phyloP scores from a whole-genome alignment of 352 stramenopile genomes.

The Globisporangium parvum region DNA sequence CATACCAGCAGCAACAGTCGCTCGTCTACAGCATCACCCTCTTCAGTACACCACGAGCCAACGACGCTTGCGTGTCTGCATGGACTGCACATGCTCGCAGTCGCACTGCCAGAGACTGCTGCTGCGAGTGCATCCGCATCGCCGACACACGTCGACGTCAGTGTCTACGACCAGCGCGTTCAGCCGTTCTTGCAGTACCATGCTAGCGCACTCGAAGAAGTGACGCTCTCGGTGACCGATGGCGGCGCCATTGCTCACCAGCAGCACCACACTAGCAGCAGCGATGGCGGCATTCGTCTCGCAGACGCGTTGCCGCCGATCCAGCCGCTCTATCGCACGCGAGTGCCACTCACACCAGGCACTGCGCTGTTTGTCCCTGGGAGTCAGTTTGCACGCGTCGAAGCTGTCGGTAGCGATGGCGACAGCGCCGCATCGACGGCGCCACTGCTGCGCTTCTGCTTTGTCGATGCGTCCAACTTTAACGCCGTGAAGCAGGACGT shows the following conservation, averaged over 20 bases:
- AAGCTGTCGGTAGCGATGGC: background rate
- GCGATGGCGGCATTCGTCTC: conserved; percentile 6
- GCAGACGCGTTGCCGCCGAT: conserved; percentile 3
- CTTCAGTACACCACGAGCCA: background rate
- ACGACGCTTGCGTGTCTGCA: conserved; percentile 41
- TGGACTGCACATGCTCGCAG: conserved; percentile 49
- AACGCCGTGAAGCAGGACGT: conserved; percentile 56
- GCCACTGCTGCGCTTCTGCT: conserved; percentile 61
- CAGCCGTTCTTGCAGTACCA: conserved; percentile 15
- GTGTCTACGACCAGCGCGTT: conserved; percentile 27
- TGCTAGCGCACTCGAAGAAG: conserved; percentile 12
- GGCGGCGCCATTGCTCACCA: background rate
- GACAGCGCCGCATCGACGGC: background rate
- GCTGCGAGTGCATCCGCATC: background rate
- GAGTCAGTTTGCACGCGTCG: conserved; percentile 20
- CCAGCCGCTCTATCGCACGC: conserved; percentile 11
- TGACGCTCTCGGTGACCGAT: conserved; percentile 14
- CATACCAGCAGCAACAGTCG: background rate
- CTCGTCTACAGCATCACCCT: background rate
- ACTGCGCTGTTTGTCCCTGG: conserved; percentile 58
- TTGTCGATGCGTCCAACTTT: conserved; percentile 70
- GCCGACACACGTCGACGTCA: conserved; percentile 4
- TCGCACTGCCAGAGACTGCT: conserved; percentile 14
- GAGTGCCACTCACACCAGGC: conserved; percentile 6
- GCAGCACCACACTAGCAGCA: too few relatives aligned